Conservation (phyloP, 2,329 filamentous ascomycete genomes). For the Pseudocercospora pini-densiflorae region DNA sequence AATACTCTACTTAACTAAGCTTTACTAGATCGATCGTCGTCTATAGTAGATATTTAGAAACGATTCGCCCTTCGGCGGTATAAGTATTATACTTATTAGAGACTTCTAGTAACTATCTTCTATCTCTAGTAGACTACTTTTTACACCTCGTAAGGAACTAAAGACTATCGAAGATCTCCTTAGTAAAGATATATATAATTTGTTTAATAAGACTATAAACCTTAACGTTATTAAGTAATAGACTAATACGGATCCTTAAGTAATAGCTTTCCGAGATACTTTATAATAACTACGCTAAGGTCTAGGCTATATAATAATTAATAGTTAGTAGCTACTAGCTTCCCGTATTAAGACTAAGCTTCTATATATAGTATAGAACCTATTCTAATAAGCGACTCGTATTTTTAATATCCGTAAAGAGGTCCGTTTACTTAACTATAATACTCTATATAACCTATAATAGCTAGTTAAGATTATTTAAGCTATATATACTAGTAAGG, state of each 20-base stretch:
- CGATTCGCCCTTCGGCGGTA: neutral
- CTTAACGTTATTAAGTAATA: neutral
- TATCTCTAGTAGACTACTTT: neutral
- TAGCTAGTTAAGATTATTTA: neutral
- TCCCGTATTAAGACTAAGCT: neutral
- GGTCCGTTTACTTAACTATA: neutral
- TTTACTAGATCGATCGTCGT: neutral
- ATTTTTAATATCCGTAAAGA: neutral
- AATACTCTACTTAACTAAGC: neutral
- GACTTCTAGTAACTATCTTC: neutral
- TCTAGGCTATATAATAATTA: neutral
- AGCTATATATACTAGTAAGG: neutral
- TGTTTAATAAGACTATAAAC: neutral
- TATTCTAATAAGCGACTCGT: too few species aligned
- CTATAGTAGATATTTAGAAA: neutral
- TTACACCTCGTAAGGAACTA: neutral
- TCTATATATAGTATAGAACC: neutral
- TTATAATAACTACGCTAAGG: neutral
- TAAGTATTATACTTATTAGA: neutral
- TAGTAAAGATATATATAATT: neutral
- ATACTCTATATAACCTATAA: neutral
- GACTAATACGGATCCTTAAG: neutral
- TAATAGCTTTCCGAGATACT: neutral
- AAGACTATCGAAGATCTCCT: neutral
- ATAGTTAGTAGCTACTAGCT: neutral